Base-by-base conservation (phyloP, 2,329 filamentous ascomycete genomes). In the Nemania bipapillata region DNA sequence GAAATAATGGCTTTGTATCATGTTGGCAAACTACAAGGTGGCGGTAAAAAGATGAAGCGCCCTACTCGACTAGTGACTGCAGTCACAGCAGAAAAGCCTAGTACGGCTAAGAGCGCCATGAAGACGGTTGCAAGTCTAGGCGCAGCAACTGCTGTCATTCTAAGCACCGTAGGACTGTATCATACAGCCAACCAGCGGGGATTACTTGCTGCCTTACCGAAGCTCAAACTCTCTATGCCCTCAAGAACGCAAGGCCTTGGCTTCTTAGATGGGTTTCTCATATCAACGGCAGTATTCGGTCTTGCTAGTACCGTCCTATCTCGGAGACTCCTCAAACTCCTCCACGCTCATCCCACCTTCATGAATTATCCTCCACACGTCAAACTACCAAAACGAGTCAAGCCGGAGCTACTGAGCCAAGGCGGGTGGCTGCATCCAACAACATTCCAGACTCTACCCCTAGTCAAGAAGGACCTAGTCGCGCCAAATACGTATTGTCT, bases 401-500 rank as follows among this genome's bases (percentile, higher is more conserved):
- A 79, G 65, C 73, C 77, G 0, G 78, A 84, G 52, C 78, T 80
- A 2, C 80, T 84, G 28, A 74, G 79, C 64, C 72, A 78, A 62
- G 74, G 79, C 61, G 86, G 85, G 6, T 85, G 85, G 76, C 79
- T 88, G n/a, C 81, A 86, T 42, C 80, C 86, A 0, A 79, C 82
- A 24, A 78, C 79, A 17, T 88, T 83, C 73, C 81, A 84, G 61
- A 75, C 77, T 4, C 79, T 89, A 15, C 82, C 83, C 0, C 78
- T 89, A 1, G 71, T 74, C 4, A 73, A 76, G 32, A 84, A 84
- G 70, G 75, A 75, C 6, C 66, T 79, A 6, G 65, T 85, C 12
- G 78, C 83, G 0, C 82, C 83, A 4, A 80, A 81, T 54, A 82
- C 84, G 4, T 86, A 82, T 74, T 80, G 80, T 24, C 79, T 86